Conservation (phyloP, 2,329 filamentous ascomycete species). For the Dothiorella sarmentorum region DNA sequence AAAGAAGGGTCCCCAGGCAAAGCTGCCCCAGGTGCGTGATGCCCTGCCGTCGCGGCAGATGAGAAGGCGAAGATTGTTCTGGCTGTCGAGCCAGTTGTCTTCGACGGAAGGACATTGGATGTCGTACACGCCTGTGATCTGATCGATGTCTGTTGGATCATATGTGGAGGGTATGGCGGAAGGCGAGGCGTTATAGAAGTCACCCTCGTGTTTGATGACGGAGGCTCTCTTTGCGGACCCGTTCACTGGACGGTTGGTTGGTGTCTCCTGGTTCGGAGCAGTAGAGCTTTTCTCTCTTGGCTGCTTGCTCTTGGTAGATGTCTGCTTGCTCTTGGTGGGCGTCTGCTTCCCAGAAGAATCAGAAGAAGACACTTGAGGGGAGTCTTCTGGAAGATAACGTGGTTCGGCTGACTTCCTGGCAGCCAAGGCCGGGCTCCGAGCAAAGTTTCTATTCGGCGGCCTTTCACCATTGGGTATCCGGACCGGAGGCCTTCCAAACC, state of each 20-base stretch:
- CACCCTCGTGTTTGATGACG: background rate
- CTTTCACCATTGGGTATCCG: background rate
- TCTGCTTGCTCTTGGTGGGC: background rate
- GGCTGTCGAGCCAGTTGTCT: conserved; percentile 22
- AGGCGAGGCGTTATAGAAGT: background rate
- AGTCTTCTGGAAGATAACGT: conserved; percentile 20
- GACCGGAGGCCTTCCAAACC: background rate
- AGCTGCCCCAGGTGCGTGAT: conserved; percentile 47
- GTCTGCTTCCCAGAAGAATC: no score
- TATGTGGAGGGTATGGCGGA: background rate
- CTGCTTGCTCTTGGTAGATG: background rate
- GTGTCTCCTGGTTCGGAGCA: background rate
- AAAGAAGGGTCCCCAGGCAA: conserved; percentile 42
- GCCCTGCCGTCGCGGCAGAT: conserved; percentile 30
- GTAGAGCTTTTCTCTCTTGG: background rate
- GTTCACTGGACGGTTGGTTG: background rate
- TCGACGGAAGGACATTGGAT: conserved; percentile 31
- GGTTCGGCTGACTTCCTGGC: background rate
- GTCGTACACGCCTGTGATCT: conserved; percentile 44
- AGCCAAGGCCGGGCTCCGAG: background rate
- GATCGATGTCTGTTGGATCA: background rate
- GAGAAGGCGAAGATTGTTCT: conserved; percentile 31
- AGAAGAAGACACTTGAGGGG: background rate
- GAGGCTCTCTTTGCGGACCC: background rate
- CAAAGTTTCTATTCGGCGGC: background rate